Conservation (phyloP, 2,329 filamentous ascomycete genomes). For the Paecilomyces fulvus region DNA sequence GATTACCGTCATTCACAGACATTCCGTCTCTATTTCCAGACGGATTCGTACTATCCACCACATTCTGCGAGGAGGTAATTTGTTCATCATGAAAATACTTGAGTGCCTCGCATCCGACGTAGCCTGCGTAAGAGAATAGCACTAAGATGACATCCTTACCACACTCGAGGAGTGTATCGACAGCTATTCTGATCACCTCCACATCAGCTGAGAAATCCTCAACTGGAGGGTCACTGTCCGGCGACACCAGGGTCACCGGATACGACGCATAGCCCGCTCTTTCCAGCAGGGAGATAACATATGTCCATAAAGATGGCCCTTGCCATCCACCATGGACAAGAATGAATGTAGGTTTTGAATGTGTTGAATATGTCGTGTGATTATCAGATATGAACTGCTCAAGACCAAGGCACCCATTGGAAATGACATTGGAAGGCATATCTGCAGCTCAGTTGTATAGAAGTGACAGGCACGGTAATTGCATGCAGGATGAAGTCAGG, state of each 20-base stretch:
- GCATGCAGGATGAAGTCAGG: not conserved
- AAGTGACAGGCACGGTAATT: not conserved
- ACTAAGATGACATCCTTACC: conserved; percentile 10
- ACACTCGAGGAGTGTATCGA: conserved; percentile 8
- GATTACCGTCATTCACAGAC: not conserved
- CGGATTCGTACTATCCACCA: not conserved
- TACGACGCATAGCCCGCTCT: conserved; percentile 5
- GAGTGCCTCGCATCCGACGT: conserved; percentile 10
- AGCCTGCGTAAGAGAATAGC: conserved; percentile 11
- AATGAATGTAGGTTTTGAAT: conserved; percentile 12
- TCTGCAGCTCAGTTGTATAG: not conserved
- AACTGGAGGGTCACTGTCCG: not conserved
- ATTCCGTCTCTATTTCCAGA: not conserved
- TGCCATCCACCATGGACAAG: conserved; percentile 8
- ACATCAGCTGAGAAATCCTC: conserved; percentile 7
- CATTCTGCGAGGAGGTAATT: not conserved
- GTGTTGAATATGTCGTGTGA: conserved; percentile 3
- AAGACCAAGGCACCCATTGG: not conserved
- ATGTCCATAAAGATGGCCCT: conserved; percentile 4
- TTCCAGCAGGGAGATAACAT: conserved; percentile 4
- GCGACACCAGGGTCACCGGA: conserved; percentile 3
- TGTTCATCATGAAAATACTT: conserved; percentile 5
- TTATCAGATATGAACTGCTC: not conserved
- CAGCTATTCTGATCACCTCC: conserved; percentile 2
- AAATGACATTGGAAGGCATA: not conserved